Evolutionary conservation across 352 stramenopile species (phyloP).

Genomic region (Phytophthora brassicae): DNA sequence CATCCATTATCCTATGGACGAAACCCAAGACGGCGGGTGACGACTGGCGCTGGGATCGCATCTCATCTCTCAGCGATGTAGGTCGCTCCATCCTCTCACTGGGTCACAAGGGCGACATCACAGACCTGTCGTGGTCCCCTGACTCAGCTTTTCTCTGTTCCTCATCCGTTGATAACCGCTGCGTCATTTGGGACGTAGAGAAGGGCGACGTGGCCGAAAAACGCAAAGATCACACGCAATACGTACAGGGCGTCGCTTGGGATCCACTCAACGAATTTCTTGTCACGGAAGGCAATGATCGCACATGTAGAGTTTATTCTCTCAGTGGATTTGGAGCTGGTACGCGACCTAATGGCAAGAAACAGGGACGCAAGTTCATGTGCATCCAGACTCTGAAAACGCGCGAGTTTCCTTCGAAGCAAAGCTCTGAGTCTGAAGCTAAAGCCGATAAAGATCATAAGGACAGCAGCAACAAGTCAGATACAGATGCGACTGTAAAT

Average conservation of each 20-base stretch:
- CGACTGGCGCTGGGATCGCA: slow-evolving; percentile 78
- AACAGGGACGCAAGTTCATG: slow-evolving; percentile 69
- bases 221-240: slow-evolving; percentile 94
- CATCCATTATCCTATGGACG: slow-evolving; percentile 86
- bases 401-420: slow-evolving; percentile 48
- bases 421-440: slow-evolving; percentile 14
- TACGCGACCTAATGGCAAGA: slow-evolving; percentile 57
- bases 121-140: slow-evolving; percentile 91
- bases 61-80: slow-evolving; percentile 81
- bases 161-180: slow-evolving; percentile 92
- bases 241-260: slow-evolving; percentile 95
- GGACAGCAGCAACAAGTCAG: slow-evolving; percentile 1
- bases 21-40: slow-evolving; percentile 68
- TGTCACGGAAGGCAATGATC: slow-evolving; percentile 93
- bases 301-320: slow-evolving; percentile 93
- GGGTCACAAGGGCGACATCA: slow-evolving; percentile 90
- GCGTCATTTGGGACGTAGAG: slow-evolving; percentile 87
- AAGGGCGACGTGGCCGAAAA: slow-evolving; percentile 79
- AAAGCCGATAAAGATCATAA: slow-evolving; percentile 12
- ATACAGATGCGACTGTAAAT: background rate
- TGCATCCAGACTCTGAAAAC: slow-evolving; percentile 81
- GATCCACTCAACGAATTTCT: slow-evolving; percentile 95
- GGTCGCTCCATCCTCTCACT: slow-evolving; percentile 71
- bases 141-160: slow-evolving; percentile 91
- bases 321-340: slow-evolving; percentile 62